phyloP scores from a whole-genome alignment of 106 monocot species.

The Dendrobium nobile region DNA sequence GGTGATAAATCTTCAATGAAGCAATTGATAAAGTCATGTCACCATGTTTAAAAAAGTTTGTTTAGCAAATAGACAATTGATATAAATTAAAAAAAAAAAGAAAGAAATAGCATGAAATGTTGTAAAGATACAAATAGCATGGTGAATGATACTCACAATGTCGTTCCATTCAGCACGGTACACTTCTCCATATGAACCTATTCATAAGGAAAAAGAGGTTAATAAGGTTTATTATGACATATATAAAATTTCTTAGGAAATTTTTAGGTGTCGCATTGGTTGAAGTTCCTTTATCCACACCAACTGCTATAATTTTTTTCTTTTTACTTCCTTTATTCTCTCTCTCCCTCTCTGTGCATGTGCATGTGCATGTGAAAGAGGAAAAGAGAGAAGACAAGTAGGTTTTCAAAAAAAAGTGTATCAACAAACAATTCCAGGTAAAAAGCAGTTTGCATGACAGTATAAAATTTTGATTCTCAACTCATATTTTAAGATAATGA shows the following conservation, averaged over 20 bases:
- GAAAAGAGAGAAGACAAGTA: no score
- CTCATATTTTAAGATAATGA: neutral
- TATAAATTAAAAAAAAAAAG: neutral
- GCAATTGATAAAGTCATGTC: neutral
- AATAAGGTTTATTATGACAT: neutral
- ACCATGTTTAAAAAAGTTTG: neutral
- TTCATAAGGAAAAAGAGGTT: constrained; percentile 4
- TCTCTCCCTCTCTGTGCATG: neutral
- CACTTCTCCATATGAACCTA: constrained; percentile 99
- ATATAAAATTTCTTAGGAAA: neutral
- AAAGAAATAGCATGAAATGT: neutral
- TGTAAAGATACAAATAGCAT: neutral
- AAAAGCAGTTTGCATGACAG: neutral
- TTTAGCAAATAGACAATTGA: neutral
- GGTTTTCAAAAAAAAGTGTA: neutral
- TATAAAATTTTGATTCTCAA: neutral
- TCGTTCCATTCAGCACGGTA: constrained; percentile 98
- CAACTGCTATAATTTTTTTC: neutral
- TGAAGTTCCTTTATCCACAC: neutral
- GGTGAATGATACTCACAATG: constrained; percentile 53
- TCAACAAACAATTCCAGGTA: neutral
- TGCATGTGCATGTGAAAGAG: neutral
- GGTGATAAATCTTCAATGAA: no score
- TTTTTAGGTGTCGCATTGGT: neutral
- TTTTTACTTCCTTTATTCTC: neutral